Evolutionary conservation across 352 stramenopile genomes (phyloP).

Genomic region (Globisporangium echinulatum): DNA sequence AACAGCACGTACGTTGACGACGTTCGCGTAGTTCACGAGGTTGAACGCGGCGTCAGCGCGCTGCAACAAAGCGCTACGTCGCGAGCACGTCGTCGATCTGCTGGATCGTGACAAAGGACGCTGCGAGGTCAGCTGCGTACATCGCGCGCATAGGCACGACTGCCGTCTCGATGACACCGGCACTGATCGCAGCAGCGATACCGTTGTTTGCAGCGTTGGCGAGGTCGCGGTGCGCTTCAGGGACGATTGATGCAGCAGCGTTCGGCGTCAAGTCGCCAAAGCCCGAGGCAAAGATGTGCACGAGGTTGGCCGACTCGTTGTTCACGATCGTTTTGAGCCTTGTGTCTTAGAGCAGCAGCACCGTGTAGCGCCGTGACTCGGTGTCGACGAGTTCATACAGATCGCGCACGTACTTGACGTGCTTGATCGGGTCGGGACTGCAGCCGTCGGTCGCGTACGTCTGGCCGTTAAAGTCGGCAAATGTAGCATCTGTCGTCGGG

Average conservation of each 20-base stretch:
- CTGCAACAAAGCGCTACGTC: constrained; percentile 21
- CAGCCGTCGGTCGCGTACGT: constrained; percentile 18
- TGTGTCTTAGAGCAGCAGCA: constrained; percentile 70
- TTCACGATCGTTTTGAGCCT: constrained; percentile 62
- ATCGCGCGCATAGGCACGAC: constrained; percentile 54
- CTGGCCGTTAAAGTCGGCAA: constrained; percentile 9
- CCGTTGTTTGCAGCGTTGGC: constrained; percentile 61
- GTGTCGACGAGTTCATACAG: constrained; percentile 29
- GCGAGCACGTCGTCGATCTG: constrained; percentile 22
- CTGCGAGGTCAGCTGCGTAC: constrained; percentile 27
- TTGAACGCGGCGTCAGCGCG: constrained; percentile 27
- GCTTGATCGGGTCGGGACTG: constrained; percentile 20
- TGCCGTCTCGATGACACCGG: constrained; percentile 42
- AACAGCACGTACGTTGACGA: constrained; percentile 19
- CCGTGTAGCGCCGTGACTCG: constrained; percentile 22
- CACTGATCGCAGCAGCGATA: constrained; percentile 48
- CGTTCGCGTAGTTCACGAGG: constrained; percentile 41
- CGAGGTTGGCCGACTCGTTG: constrained; percentile 71
- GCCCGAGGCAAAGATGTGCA: constrained; percentile 48
- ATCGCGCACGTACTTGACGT: constrained; percentile 21
- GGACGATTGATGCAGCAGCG: constrained; percentile 20
- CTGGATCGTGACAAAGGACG: constrained; percentile 23
- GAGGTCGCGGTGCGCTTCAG: constrained; percentile 28
- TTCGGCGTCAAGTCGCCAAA: constrained; percentile 32
- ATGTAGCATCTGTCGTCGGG: not conserved